These are phyloP conservation scores for Gossypium sturtianum DNA, from an alignment of 345 rosid species.

Conservation along the genomic window DNA sequence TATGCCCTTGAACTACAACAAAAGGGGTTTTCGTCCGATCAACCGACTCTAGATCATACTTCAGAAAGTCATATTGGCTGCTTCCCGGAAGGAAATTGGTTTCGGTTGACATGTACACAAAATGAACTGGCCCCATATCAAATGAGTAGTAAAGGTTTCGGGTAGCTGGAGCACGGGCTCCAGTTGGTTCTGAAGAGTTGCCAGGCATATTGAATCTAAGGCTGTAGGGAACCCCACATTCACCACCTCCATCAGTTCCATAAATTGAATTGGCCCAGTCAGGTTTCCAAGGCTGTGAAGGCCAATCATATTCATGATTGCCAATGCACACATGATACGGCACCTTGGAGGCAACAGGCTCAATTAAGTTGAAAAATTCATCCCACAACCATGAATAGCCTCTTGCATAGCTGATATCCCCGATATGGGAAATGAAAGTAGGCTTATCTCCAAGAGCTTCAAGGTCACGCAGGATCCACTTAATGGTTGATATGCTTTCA, in stretches of 20 bases:
- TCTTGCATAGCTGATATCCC: conserved; percentile 89
- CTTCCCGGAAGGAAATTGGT: conserved; percentile 79
- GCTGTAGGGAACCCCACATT: conserved; percentile 91
- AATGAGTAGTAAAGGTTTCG: conserved; percentile 84
- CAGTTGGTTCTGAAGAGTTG: conserved; percentile 70
- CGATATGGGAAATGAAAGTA: conserved; percentile 70
- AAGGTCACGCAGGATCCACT: conserved; percentile 80
- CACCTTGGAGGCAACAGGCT: conserved; percentile 73
- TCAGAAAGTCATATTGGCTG: conserved; percentile 58
- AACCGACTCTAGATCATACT: conserved; percentile 71
- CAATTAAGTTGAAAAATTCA: conserved; percentile 64
- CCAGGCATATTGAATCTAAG: conserved; percentile 90
- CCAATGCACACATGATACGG: conserved; percentile 95
- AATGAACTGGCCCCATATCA: conserved; percentile 65
- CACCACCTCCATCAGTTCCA: conserved; percentile 88
- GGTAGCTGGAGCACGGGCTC: conserved; percentile 58
- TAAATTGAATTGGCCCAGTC: conserved; percentile 55
- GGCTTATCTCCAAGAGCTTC: conserved; percentile 64
- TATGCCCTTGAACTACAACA: conserved; percentile 77
- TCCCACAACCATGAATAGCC: conserved; percentile 96
- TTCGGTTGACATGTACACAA: conserved; percentile 79
- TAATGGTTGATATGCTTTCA: conserved; percentile 71
- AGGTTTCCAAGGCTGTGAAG: conserved; percentile 86
- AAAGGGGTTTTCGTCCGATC: conserved; percentile 74
- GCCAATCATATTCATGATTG: conserved; percentile 95